Conservation (phyloP, 208 protist genomes). For the Herpetomonas muscarum region DNA sequence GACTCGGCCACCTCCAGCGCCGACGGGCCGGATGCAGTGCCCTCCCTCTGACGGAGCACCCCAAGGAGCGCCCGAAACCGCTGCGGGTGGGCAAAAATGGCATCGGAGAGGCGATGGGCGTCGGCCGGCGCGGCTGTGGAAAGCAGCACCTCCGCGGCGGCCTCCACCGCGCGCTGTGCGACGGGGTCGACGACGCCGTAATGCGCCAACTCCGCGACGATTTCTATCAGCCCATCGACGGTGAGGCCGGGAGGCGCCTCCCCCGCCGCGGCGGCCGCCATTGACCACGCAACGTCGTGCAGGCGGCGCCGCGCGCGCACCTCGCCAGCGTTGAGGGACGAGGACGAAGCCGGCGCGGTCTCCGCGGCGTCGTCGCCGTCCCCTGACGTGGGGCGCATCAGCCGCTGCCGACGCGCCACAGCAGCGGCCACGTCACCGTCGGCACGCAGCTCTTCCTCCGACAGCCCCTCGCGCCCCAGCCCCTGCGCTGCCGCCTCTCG, state of each 20-base stretch:
- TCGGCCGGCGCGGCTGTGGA: background rate
- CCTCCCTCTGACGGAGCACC: background rate
- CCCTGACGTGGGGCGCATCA: too few species aligned
- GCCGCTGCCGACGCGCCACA: too few species aligned
- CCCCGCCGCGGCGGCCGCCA: background rate
- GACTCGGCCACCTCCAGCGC: constrained; percentile 18
- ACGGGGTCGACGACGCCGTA: constrained; percentile 6
- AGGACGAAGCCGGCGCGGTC: too few species aligned
- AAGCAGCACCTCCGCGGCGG: constrained; percentile 1
- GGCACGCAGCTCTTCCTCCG: too few species aligned
- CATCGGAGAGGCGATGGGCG: background rate
- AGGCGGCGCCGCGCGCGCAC: background rate
- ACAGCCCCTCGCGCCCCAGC: too few species aligned
- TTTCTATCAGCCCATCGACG: background rate
- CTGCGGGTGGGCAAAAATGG: background rate
- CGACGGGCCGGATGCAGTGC: too few species aligned
- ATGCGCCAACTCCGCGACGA: constrained; percentile 9
- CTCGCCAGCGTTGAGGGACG: too few species aligned
- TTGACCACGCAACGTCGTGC: background rate
- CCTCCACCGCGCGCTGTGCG: background rate
- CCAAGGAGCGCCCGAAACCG: background rate
- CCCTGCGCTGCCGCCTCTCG: too few species aligned
- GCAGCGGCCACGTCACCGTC: too few species aligned
- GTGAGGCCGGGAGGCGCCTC: background rate
- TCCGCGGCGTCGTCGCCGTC: too few species aligned